These are phyloP conservation scores for Tanozyma kutaoensis DNA, from an alignment of 805 yeast species.

Conservation along the genomic window DNA sequence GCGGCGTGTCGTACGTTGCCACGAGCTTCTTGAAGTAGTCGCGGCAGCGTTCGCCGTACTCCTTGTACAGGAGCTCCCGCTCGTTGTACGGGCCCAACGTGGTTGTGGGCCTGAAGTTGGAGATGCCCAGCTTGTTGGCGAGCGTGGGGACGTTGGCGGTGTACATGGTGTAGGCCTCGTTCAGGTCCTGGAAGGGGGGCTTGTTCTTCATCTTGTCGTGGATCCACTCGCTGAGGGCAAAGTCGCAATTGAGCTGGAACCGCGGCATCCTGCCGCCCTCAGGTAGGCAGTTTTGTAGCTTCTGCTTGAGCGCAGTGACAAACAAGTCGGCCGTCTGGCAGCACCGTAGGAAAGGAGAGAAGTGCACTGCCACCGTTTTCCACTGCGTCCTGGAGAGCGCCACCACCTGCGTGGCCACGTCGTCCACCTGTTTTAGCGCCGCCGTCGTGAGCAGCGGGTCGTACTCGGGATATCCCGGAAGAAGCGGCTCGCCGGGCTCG, in stretches of 20 bases:
- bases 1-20: conserved; percentile 28
- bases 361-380: conserved; percentile 18
- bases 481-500: conserved; percentile 13
- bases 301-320: conserved; percentile 15
- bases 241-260: conserved; percentile 28
- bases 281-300: too few relatives aligned
- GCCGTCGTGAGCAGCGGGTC: conserved; percentile 23
- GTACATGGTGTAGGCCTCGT: conserved; percentile 32
- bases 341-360: conserved; percentile 29
- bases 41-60: conserved; percentile 24
- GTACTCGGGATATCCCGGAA: conserved; percentile 14
- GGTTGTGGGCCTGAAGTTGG: conserved; percentile 28
- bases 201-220: conserved; percentile 28
- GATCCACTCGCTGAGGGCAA: conserved; percentile 32
- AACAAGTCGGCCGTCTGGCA: conserved; percentile 30
- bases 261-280: too few relatives aligned
- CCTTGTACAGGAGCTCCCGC: conserved; percentile 23
- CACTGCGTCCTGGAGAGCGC: background rate
- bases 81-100: conserved; percentile 31
- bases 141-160: conserved; percentile 26
- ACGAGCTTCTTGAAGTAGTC: conserved; percentile 25
- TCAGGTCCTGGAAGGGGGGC: conserved; percentile 28
- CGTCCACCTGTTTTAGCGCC: conserved; percentile 14
- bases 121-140: conserved; percentile 17
- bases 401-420: conserved; percentile 7